Evolutionary conservation across 768 basidiomycete genomes (phyloP), one percentile per base, ranked within the genome.

Genomic region (Hydnum rufescens): DNA sequence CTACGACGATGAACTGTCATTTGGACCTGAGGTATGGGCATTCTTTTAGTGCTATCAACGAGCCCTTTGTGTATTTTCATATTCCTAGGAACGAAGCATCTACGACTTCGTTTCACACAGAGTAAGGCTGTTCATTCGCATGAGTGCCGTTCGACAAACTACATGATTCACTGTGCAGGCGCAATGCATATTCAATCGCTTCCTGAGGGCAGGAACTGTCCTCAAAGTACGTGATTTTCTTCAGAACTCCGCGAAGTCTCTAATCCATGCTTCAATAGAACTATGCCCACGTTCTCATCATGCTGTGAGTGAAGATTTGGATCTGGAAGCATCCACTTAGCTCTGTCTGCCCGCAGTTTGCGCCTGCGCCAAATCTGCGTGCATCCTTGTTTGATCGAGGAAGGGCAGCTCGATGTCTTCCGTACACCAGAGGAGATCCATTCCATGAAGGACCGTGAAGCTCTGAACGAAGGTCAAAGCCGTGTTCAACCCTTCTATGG

Each of bases 321-420:
- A n/a, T n/a, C n/a, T n/a, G n/a, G n/a, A n/a, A n/a, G n/a, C 44
- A 13, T 47, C 26, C 44, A 22, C 36, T 47, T 47, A 8, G 25
- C 25, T 8, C 44, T 47, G 13, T 13, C 13, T 26, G 13, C 13
- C 16, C 25, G 26, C 13, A 47, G 44, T 47, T 69, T 86, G 31
- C 77, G 80, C 6, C 68, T 85, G 1, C 71, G 80, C 5, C 81
- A 82, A 59, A 64, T 81, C 32, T 81, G 78, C 59, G 73, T 74
- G 32, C 81, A 82, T 61, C 77, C 82, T 2, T 72, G 69, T 13
- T 67, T 84, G 4, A 75, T 83, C 30, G 74, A 75, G 59, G 76
- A 78, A 57, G n/a, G n/a, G n/a, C 69, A 70, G 32, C 8, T 28
- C 8, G 44, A 47, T 28, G 44, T 28, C 8, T 47, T 47, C 44